A percentile compares a stretch with the other conserved stretches of the same genome.
Evolutionary conservation across 495 filamentous ascomycete genomes (phyloP).

Genomic region (Aspergillus diversus): DNA sequence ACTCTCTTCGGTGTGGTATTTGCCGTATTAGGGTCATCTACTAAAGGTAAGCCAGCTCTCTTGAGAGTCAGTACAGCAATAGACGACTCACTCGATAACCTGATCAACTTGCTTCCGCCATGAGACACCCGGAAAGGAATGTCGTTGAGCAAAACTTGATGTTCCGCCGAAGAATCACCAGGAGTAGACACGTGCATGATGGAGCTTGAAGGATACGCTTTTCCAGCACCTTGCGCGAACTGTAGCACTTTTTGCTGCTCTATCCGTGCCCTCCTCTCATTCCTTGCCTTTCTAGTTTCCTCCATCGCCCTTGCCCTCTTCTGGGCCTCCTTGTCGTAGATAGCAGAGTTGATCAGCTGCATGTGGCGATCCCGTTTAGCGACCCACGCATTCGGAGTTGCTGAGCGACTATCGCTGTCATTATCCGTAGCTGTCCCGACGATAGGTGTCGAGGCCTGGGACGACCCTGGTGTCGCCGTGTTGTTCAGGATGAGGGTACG

Average conservation of each 20-base stretch:
- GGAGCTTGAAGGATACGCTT: constrained; percentile 36
- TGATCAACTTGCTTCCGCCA: constrained; percentile 83
- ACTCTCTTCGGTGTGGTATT: constrained; percentile 79
- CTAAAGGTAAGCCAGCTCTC: constrained; percentile 48
- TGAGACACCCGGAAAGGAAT: constrained; percentile 74
- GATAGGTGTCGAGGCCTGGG: constrained; percentile 29
- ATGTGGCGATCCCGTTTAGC: constrained; percentile 81
- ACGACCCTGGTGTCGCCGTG: constrained; percentile 32
- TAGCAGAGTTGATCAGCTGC: constrained; percentile 83
- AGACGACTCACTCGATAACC: constrained; percentile 65
- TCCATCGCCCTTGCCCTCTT: constrained; percentile 76
- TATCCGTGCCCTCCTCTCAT: constrained; percentile 59
- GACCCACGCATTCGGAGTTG: constrained; percentile 64
- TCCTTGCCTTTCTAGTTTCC: constrained; percentile 65
- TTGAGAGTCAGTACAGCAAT: constrained; percentile 7
- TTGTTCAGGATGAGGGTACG: constrained; percentile 76
- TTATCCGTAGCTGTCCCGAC: constrained; percentile 43
- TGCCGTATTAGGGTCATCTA: constrained; percentile 64
- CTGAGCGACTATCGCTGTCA: constrained; percentile 33
- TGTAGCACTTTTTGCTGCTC: constrained; percentile 62
- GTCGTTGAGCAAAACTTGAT: constrained; percentile 76
- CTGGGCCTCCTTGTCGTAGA: constrained; percentile 77
- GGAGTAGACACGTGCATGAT: constrained; percentile 38
- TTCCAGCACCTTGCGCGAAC: constrained; percentile 42
- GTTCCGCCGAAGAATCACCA: constrained; percentile 42